phyloP scores from a whole-genome alignment of 2,329 filamentous ascomycete species.

The Mariannaea sp. region DNA sequence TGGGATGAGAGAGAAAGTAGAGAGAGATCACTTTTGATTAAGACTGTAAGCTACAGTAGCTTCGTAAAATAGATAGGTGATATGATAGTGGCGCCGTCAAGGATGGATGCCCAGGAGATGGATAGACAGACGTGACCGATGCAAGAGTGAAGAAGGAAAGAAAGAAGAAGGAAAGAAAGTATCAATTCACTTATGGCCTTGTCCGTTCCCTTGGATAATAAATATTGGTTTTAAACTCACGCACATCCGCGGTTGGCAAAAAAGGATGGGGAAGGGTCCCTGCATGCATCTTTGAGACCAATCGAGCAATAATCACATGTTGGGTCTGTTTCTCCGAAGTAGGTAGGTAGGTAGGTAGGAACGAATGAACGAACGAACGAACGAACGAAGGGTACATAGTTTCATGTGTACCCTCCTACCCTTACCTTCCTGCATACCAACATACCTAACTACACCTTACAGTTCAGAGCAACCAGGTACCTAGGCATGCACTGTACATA shows the following conservation, averaged over 20 bases:
- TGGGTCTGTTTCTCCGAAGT: constrained; percentile 9
- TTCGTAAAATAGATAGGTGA: no score
- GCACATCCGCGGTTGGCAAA: constrained; percentile 5
- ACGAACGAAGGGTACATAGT: no score
- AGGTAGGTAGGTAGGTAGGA: no score
- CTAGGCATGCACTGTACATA: no score
- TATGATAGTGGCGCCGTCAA: no score
- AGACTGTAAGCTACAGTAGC: background rate
- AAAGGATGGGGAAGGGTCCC: background rate
- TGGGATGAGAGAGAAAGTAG: background rate
- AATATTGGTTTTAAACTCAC: background rate
- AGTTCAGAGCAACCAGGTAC: no score
- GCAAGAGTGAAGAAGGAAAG: background rate
- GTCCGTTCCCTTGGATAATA: no score
- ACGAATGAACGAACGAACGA: no score
- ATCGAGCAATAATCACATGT: constrained; percentile 34
- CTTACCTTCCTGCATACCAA: no score
- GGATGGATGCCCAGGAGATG: background rate
- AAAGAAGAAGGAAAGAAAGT: background rate
- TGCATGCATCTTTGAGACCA: constrained; percentile 23
- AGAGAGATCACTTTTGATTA: background rate
- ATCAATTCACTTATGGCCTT: background rate
- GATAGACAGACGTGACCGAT: background rate
- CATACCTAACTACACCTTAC: no score
- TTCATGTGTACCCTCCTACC: no score